These are phyloP conservation scores for Cercophora samala DNA, from an alignment of 495 filamentous ascomycete species.

Conservation along the genomic window DNA sequence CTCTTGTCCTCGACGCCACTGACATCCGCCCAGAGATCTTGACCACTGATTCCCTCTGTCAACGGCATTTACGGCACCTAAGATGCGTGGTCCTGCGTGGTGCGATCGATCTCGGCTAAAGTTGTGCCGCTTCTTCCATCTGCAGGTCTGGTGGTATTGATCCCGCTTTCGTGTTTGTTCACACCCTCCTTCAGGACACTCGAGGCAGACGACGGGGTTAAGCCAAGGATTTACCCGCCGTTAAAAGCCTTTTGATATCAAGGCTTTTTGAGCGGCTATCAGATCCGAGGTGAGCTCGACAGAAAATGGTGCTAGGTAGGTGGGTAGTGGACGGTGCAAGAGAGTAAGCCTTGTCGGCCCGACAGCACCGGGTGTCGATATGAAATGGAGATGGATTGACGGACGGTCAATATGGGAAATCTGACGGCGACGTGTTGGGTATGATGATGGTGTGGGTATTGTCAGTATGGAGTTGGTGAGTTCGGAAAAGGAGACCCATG, in stretches of 20 bases:
- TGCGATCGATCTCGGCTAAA: conserved; percentile 5
- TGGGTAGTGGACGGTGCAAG: not conserved
- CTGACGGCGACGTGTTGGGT: not conserved
- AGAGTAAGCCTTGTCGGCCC: not conserved
- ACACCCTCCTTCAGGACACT: not conserved
- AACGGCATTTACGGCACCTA: not conserved
- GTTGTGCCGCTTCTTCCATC: not conserved
- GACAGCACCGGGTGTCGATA: not conserved
- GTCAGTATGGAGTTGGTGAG: not conserved
- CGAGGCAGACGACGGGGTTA: not conserved
- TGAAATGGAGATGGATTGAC: not conserved
- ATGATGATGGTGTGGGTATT: not conserved
- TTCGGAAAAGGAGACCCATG: not conserved
- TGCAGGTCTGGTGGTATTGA: not conserved
- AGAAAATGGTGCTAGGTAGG: no score
- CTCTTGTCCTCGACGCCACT: conserved; percentile 12
- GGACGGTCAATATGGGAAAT: not conserved
- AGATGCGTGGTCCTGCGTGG: not conserved
- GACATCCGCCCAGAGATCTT: conserved; percentile 11
- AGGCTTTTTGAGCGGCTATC: not conserved
- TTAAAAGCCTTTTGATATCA: not conserved
- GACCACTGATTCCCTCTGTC: not conserved
- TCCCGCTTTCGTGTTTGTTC: not conserved
- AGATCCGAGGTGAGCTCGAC: not conserved
- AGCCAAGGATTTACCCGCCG: not conserved